Percentiles rank a stretch among this genome's conserved stretches.
phyloP scores from a whole-genome alignment of 148 eudicot species.

The Persicaria maculosa region DNA sequence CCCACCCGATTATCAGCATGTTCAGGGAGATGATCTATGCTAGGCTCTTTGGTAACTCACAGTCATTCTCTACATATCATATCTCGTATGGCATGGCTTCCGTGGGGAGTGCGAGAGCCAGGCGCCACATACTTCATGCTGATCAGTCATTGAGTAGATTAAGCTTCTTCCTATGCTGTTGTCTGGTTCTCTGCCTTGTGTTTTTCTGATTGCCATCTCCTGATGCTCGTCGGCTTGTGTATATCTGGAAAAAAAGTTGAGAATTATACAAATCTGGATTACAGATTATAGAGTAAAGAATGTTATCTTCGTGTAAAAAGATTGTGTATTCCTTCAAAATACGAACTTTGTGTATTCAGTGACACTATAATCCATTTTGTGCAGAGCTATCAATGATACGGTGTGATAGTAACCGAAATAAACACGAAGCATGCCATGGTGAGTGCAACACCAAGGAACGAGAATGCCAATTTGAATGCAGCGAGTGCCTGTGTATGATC shows the following conservation, averaged over 20 bases:
- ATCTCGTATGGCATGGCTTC: slow-evolving; percentile 14
- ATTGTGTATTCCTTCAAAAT: background rate
- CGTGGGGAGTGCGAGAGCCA: slow-evolving; percentile 4
- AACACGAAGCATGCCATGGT: too few relatives aligned
- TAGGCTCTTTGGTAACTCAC: background rate
- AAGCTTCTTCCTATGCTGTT: slow-evolving; percentile 10
- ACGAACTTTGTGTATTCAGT: background rate
- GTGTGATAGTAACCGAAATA: too few relatives aligned
- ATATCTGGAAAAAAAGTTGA: background rate
- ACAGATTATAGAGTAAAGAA: background rate
- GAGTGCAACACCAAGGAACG: too few relatives aligned
- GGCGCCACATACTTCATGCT: background rate
- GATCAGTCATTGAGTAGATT: slow-evolving; percentile 7
- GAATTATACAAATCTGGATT: too few relatives aligned
- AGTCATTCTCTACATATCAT: slow-evolving; percentile 22
- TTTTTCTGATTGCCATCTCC: background rate
- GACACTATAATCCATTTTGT: background rate
- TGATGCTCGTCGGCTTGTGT: background rate
- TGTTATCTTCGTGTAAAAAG: background rate
- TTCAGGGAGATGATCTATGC: slow-evolving; percentile 4
- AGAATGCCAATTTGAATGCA: too few relatives aligned
- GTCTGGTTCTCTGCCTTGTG: slow-evolving; percentile 5
- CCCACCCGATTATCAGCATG: background rate
- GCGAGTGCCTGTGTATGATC: too few relatives aligned
- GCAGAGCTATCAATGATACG: too few relatives aligned